phyloP scores from a whole-genome alignment of 164 flowering plant species.

The Houttuynia cordata region DNA sequence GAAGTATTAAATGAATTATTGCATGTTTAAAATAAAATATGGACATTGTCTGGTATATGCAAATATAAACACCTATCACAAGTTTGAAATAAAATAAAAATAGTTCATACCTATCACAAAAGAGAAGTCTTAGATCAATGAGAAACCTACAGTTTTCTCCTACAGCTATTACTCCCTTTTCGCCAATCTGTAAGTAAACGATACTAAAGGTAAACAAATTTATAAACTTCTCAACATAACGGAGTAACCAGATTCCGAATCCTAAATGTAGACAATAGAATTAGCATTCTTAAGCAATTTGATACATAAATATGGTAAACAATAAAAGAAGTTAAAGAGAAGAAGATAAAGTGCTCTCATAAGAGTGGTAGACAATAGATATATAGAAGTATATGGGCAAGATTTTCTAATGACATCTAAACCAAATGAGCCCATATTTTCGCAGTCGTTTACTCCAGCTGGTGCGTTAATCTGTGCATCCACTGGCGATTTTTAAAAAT shows the following conservation, averaged over 20 bases:
- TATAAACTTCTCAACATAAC: too few relatives aligned
- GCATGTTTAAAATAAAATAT: too few relatives aligned
- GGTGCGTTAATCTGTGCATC: slow-evolving; percentile 70
- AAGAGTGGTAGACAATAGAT: too few relatives aligned
- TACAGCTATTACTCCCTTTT: slow-evolving; percentile 64
- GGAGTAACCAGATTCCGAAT: neutral
- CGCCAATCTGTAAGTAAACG: slow-evolving; percentile 57
- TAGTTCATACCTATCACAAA: slow-evolving; percentile 62
- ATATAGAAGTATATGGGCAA: slow-evolving; percentile 42
- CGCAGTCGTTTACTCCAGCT: slow-evolving; percentile 92
- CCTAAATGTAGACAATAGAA: too few relatives aligned
- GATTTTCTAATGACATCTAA: slow-evolving; percentile 67
- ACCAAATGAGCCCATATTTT: slow-evolving; percentile 72
- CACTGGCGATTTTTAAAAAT: slow-evolving; percentile 67
- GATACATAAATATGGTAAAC: neutral
- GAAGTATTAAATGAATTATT: too few relatives aligned
- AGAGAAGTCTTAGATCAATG: slow-evolving; percentile 66
- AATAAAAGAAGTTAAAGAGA: too few relatives aligned
- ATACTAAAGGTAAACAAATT: too few relatives aligned
- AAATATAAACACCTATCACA: too few relatives aligned
- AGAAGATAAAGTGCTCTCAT: too few relatives aligned
- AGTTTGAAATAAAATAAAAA: too few relatives aligned
- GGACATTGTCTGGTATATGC: too few relatives aligned
- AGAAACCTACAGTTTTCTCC: slow-evolving; percentile 73
- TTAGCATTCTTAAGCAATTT: neutral